Percentiles rank a stretch among this genome's conserved stretches.
Conservation (phyloP, 2,329 filamentous ascomycete species). For the Monosporascus sp. region DNA sequence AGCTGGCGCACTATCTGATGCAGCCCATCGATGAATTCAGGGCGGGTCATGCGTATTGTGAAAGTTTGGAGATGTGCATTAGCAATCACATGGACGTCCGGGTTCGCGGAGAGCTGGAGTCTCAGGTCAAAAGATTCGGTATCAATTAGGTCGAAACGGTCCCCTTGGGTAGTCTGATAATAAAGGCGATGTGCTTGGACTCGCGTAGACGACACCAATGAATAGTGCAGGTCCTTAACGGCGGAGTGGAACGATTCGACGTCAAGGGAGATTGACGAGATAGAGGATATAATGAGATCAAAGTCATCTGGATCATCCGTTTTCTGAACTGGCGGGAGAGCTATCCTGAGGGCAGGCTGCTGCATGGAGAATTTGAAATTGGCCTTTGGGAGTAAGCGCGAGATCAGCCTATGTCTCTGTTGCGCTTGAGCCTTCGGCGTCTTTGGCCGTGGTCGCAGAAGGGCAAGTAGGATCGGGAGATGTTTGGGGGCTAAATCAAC, state of each 20-base stretch:
- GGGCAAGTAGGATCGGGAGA: slow-evolving; percentile 74
- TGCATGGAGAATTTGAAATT: slow-evolving; percentile 95
- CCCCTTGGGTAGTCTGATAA: slow-evolving; percentile 81
- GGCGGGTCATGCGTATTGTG: slow-evolving; percentile 80
- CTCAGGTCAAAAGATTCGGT: slow-evolving; percentile 88
- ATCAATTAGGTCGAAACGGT: slow-evolving; percentile 79
- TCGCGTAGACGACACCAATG: slow-evolving; percentile 73
- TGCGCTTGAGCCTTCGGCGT: slow-evolving; percentile 35
- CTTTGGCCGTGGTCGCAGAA: slow-evolving; percentile 56
- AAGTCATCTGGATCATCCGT: slow-evolving; percentile 70
- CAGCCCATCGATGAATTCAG: slow-evolving; percentile 88
- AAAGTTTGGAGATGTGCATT: slow-evolving; percentile 80
- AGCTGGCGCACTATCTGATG: slow-evolving; percentile 87
- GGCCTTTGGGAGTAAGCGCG: slow-evolving; percentile 86
- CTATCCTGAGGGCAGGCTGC: slow-evolving; percentile 87
- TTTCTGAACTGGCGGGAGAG: slow-evolving; percentile 71
- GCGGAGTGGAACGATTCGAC: slow-evolving; percentile 92
- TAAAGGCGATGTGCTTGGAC: slow-evolving; percentile 85
- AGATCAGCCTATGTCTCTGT: slow-evolving; percentile 66
- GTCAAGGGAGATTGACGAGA: slow-evolving; percentile 89
- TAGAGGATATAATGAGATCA: slow-evolving; percentile 89
- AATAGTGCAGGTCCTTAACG: slow-evolving; percentile 80
- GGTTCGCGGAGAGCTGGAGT: slow-evolving; percentile 75
- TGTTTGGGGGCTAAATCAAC: slow-evolving; percentile 90
- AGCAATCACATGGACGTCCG: slow-evolving; percentile 76